Evolutionary conservation across 352 stramenopile genomes (phyloP), one percentile per base, ranked within the genome.

Genomic region (Phytophthora ohioensis): DNA sequence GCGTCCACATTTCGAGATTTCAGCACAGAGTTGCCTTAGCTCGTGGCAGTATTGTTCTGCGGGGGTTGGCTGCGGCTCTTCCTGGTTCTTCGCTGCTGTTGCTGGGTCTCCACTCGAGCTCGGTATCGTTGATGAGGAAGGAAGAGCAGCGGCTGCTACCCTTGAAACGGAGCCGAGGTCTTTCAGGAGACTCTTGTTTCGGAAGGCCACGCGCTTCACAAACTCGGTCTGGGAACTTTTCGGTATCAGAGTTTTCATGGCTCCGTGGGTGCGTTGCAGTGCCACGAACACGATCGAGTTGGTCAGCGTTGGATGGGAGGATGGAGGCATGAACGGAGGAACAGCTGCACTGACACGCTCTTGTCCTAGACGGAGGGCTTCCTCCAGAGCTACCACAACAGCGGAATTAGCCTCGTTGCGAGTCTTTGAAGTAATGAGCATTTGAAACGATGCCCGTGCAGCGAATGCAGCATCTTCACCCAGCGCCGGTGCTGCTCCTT

Each of bases 141-240:
- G 12, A n/a, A 46, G 35, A 12, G 58, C 34, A 47, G 48, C 15
- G 12, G 34, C 47, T 5, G 64, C 32, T 5, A 17, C 34, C 45
- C 55, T 76, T 0, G 59, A 63, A 32, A 30, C 34, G 4, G 51
- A 55, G 8, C 57, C 60, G 0, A 65, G 42, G 31, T 85, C 69
- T 48, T 89, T 89, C 35, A 87, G 32, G 9, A 88, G 67, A 9
- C 47, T 71, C 48, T 85, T 84, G 45, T 82, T 82, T 5, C 78
- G 73, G 36, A 76, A 59, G 0, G 64, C 66, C 7, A 90, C 42
- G 3, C 80, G 79, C 57, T 90, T 88, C 3, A 78, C 53, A 53
- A 91, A 91, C 49, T 82, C 75, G 0, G 77, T 77, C n/a, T 84
- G 73, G 5, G 74, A 57, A 32, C 73, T 85, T 69, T 82, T 84